Percentiles rank a stretch among this genome's conserved stretches.
Conservation (phyloP, 108 stramenopile species). For the Cylindrotheca closterium region DNA sequence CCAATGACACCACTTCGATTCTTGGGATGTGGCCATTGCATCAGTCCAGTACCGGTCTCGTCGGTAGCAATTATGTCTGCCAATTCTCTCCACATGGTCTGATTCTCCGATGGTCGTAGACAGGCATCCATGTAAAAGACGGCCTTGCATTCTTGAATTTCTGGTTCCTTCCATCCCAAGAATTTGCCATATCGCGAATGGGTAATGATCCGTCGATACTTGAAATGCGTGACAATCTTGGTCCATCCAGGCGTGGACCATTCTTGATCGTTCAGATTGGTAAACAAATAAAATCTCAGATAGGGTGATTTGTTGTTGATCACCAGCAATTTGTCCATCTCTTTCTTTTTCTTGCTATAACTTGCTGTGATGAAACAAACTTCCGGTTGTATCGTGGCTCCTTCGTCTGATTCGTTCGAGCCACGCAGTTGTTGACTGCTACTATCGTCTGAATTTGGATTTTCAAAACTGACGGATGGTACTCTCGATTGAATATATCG, state of each 20-base stretch:
- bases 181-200: conserved; percentile 24
- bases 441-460: too few relatives aligned
- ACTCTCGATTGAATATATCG: too few relatives aligned
- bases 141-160: conserved; percentile 8
- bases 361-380: not conserved
- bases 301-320: not conserved
- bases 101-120: conserved; percentile 4
- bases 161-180: conserved; percentile 14
- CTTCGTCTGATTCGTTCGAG: too few relatives aligned
- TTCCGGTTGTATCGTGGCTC: too few relatives aligned
- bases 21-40: conserved; percentile 15
- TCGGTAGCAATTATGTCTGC: not conserved
- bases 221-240: conserved; percentile 2
- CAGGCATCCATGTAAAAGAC: conserved; percentile 24
- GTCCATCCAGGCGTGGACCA: conserved; percentile 8
- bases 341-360: not conserved
- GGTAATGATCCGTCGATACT: conserved; percentile 17
- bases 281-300: conserved; percentile 16
- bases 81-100: not conserved
- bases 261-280: conserved; percentile 9
- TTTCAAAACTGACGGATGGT: too few relatives aligned
- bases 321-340: not conserved
- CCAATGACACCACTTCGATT: conserved; percentile 6
- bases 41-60: conserved; percentile 2
- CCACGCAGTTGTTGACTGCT: too few relatives aligned